Evolutionary conservation across 768 basidiomycete species (phyloP).

Genomic region (Suillus weaverae): DNA sequence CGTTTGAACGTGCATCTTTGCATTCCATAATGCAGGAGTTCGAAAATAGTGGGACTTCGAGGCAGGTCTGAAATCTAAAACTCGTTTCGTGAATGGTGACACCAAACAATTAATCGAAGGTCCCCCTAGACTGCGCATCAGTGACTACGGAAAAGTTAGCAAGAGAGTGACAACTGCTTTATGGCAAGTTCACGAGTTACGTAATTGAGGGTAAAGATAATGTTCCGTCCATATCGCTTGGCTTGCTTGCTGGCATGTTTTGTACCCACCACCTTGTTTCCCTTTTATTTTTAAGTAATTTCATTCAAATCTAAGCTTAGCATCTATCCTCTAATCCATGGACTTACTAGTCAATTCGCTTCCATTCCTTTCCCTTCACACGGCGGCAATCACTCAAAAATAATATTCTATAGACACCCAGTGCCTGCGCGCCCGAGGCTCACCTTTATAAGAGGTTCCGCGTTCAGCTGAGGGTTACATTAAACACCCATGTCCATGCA

Average conservation of each 20-base stretch:
- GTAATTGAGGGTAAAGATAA: slow-evolving; percentile 13
- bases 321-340: slow-evolving; percentile 14
- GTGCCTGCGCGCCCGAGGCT: slow-evolving; percentile 5
- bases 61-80: not conserved
- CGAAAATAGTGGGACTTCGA: slow-evolving; percentile 15
- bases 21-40: slow-evolving; percentile 12
- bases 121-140: not conserved
- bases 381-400: slow-evolving; percentile 38
- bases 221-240: not conserved
- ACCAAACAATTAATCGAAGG: not conserved
- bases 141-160: not conserved
- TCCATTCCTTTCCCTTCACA: slow-evolving; percentile 25
- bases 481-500: slow-evolving; percentile 43
- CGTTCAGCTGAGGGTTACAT: slow-evolving; percentile 3
- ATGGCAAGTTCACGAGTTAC: slow-evolving; percentile 9
- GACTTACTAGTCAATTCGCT: slow-evolving; percentile 16
- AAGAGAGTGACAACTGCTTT: no score
- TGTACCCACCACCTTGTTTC: slow-evolving; percentile 11
- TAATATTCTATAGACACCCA: slow-evolving; percentile 12
- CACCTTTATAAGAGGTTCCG: slow-evolving; percentile 13
- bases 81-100: not conserved
- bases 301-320: slow-evolving; percentile 11
- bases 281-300: slow-evolving; percentile 16
- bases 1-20: slow-evolving; percentile 6
- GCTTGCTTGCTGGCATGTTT: slow-evolving; percentile 10